Base-by-base conservation (phyloP, 495 filamentous ascomycete species). In the Physcia stellaris region DNA sequence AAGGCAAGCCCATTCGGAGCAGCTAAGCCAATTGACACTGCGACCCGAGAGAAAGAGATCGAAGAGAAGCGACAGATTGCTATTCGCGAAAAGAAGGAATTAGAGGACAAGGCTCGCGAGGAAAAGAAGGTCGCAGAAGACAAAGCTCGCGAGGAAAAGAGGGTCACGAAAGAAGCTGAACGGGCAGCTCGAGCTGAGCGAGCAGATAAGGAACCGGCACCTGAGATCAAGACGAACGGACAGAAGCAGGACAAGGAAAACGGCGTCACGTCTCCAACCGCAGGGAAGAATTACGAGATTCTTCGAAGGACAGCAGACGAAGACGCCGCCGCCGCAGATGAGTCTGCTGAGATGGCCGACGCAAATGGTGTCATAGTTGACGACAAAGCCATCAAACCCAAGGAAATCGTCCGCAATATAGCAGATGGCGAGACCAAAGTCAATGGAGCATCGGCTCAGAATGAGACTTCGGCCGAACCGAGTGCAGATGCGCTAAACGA, bases 1-100 rank as follows among this genome's bases (percentile, higher is more conserved):
- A 93, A 90, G 64, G 71, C 84, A 13, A 95, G 77, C 59, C 84
- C 84, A 18, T 98, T 98, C 58, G 90, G 90, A 54, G 86, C 82
- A 39, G 86, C 86, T 27, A 72, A 73, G 35, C 86, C 86, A 9
- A 92, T 92, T 44, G 86, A 95, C 59, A 93, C 85, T 34, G 82
- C 83, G 15, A 70, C 85, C 6, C 73, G 80, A 33, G 88, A 94
- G 62, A 79, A 75, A 39, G 80, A 93, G 57, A 75, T 96, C 21
- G 88, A 87, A 53, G 86, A 93, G 63, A 87, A 81, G 65, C 74
- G 80, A 41, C 65, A 80, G 50, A 64, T 79, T 35, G 71, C 75
- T 2, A 20, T 83, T 34, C 78, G 76, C 44, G 78, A 83, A 49
- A 93, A 86, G 71, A 83, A 80, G 57, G 88, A 94, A 38, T 75